phyloP scores from a whole-genome alignment of 23 red algal species.

The Gracilaria domingensis region DNA sequence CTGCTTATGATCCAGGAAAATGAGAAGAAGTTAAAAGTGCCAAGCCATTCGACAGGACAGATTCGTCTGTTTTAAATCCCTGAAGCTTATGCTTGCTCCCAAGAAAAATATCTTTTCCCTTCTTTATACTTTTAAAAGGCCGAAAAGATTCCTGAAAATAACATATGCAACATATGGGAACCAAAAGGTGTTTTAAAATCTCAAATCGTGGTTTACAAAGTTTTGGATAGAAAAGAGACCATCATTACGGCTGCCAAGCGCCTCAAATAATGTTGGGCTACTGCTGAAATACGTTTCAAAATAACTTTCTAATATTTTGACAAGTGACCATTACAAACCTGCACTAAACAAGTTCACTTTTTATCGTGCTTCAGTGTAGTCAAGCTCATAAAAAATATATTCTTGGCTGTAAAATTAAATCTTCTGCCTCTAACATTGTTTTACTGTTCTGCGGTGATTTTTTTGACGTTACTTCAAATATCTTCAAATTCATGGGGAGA shows the following conservation, averaged over 20 bases:
- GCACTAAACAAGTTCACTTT: background rate
- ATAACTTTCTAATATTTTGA: constrained; percentile 1
- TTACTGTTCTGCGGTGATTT: background rate
- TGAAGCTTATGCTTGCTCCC: constrained; percentile 28
- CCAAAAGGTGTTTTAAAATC: background rate
- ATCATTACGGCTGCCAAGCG: background rate
- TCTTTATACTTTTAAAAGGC: constrained; percentile 1
- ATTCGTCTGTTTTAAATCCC: constrained; percentile 11
- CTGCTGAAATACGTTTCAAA: background rate
- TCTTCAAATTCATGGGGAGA: background rate
- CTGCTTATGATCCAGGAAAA: background rate
- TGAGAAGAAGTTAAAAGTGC: background rate
- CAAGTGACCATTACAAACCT: background rate
- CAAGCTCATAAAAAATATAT: constrained; percentile 18
- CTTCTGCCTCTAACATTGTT: background rate
- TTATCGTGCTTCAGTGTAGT: background rate
- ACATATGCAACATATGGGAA: background rate
- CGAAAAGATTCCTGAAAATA: constrained; percentile 22
- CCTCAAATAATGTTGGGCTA: no score
- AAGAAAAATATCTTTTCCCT: constrained; percentile 21
- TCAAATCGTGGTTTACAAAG: background rate
- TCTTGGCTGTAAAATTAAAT: background rate
- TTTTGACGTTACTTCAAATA: background rate
- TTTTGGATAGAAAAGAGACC: background rate
- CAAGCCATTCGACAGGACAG: constrained; percentile 9